Evolutionary conservation across 2,329 filamentous ascomycete species (phyloP), one percentile per base, ranked within the genome.

Genomic region (Cercospora sojina): DNA sequence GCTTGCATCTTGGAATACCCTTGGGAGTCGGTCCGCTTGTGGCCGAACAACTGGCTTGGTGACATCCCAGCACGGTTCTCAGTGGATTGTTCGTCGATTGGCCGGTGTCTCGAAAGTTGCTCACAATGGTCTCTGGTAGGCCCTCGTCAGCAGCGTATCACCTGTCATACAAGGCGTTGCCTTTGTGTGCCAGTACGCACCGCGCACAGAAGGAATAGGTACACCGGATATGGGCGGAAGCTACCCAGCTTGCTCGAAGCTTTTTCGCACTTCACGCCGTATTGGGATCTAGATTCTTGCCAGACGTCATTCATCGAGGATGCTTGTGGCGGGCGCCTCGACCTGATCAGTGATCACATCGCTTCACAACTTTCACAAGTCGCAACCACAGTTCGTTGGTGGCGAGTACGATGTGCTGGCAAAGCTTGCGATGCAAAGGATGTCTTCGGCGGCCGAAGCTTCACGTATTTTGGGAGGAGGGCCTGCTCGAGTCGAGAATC

Each of bases 151-250:
- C 38, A 47, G 8, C 41, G 58, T 29, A 25, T 27, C 38, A 49
- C 38, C 41, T 60, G 35, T 60, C 23, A 47, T 49, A 60, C 58
- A 23, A 47, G 38, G 58, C 38, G 38, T 20, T 60, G 9, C 29
- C 8, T 57, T 57, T 25, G 27, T 25, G 27, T 57, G 29, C 25
- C 31, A 57, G 9, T n/a, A 16, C 43, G n/a, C 53, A 57, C 8
- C 53, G 6, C 53, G 53, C n/a, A 57, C 53, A 32, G 53, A 35
- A 18, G n/a, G n/a, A 57, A 57, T 16, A 6, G 18, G 18, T 35
- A 18, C 53, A 16, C 53, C 53, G 53, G 53, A 57, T 57, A 57
- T 57, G 18, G 27, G 53, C 53, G 53, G 53, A 57, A 57, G 25
- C 53, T 31, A 23, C 53, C 23, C 53, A 57, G 31, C 27, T 57